phyloP scores from a whole-genome alignment of 1,139 yeast species.

The Hyphopichia khmerensis region DNA sequence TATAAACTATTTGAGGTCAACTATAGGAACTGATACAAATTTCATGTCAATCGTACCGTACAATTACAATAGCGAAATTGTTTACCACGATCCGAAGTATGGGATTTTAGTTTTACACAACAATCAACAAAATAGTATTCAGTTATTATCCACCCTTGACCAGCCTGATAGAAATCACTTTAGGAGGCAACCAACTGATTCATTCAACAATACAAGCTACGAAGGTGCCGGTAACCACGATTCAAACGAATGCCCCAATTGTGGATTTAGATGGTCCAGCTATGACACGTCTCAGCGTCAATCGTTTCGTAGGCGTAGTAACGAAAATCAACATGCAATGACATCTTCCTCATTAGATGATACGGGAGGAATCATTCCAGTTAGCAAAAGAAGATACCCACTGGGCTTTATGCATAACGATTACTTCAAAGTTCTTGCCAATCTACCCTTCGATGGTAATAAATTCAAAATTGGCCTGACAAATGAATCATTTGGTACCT shows the following conservation, averaged over 20 bases:
- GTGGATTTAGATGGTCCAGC: conserved; percentile 38
- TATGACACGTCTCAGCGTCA: not conserved
- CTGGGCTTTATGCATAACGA: conserved; percentile 36
- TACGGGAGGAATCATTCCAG: not conserved
- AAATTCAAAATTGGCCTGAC: not conserved
- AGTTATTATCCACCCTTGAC: conserved; percentile 22
- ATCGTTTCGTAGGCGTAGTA: not conserved
- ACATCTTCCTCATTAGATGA: too few relatives aligned
- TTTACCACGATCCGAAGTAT: conserved; percentile 38
- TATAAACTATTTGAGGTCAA: too few relatives aligned
- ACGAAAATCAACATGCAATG: not conserved
- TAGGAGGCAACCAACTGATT: not conserved
- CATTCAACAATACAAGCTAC: not conserved
- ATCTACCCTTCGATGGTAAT: conserved; percentile 21
- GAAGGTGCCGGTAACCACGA: not conserved
- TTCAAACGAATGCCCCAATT: conserved; percentile 32
- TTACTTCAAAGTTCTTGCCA: conserved; percentile 39
- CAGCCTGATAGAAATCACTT: not conserved
- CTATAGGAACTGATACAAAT: not conserved
- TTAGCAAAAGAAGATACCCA: conserved; percentile 6
- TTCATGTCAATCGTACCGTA: conserved; percentile 43
- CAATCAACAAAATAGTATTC: conserved; percentile 38
- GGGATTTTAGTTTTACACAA: conserved; percentile 48
- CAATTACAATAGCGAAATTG: conserved; percentile 28
- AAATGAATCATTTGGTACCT: conserved; percentile 3